Conservation (phyloP, 1,284 basidiomycete genomes). For the Volvariella surrecta region DNA sequence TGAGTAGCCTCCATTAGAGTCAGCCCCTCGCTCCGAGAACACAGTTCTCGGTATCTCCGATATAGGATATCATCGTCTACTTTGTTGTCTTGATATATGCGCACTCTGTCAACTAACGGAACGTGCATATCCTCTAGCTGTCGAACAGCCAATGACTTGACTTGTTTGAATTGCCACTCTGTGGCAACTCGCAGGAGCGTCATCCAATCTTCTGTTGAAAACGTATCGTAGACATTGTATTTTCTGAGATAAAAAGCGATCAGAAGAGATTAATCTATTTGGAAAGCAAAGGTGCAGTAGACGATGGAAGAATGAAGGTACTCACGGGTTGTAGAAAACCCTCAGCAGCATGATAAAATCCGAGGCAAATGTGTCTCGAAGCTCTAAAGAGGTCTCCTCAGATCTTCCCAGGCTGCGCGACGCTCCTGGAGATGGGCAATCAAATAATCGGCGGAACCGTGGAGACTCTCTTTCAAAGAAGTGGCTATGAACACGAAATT, state of each 20-base stretch:
- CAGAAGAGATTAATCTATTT: neutral
- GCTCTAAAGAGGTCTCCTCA: constrained; percentile 30
- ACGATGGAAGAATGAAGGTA: neutral
- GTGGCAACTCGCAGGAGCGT: constrained; percentile 11
- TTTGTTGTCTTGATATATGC: constrained; percentile 38
- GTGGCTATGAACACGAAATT: neutral
- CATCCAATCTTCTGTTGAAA: constrained; percentile 11
- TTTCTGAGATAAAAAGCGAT: constrained; percentile 3
- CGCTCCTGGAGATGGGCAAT: constrained; percentile 17
- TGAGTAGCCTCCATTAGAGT: constrained; percentile 35
- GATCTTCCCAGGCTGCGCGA: constrained; percentile 18
- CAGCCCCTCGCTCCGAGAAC: constrained; percentile 35
- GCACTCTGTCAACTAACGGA: constrained; percentile 36
- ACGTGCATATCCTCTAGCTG: constrained; percentile 17
- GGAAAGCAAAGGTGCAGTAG: too few species aligned
- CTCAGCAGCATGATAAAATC: constrained; percentile 40
- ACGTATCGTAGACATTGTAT: constrained; percentile 10
- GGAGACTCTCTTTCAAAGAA: constrained; percentile 1
- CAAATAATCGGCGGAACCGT: constrained; percentile 21
- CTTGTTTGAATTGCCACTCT: constrained; percentile 12
- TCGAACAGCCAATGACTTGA: constrained; percentile 11
- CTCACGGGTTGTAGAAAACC: constrained; percentile 14
- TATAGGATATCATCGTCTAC: constrained; percentile 38
- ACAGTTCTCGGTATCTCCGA: constrained; percentile 37
- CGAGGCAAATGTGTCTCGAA: constrained; percentile 34